A percentile compares a stretch with the other conserved stretches of the same genome.
phyloP scores from a whole-genome alignment of 768 basidiomycete genomes.

The Podaxis rugospora region DNA sequence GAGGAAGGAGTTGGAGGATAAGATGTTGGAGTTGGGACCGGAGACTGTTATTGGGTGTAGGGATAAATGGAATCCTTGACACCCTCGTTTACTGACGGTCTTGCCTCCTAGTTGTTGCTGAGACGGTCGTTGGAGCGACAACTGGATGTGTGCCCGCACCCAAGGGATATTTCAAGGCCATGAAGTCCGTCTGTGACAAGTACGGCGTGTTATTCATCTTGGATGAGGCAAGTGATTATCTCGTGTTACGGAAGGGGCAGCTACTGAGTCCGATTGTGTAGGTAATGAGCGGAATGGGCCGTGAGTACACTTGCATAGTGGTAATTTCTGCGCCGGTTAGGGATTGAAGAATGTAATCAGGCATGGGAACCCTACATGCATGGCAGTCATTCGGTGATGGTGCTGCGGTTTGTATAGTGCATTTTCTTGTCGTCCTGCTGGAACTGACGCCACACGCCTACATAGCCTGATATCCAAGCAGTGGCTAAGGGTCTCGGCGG shows the following conservation, averaged over 20 bases:
- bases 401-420: constrained; percentile 34
- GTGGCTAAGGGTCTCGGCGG: constrained; percentile 89
- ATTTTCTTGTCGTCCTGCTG: background rate
- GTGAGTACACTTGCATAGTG: constrained; percentile 36
- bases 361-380: constrained; percentile 83
- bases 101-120: constrained; percentile 60
- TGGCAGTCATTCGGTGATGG: constrained; percentile 85
- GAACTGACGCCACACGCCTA: background rate
- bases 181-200: constrained; percentile 80
- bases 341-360: constrained; percentile 27
- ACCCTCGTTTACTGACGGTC: background rate
- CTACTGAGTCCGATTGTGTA: constrained; percentile 14
- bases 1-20: constrained; percentile 77
- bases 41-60: constrained; percentile 79
- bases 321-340: background rate
- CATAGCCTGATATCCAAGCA: constrained; percentile 78
- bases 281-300: constrained; percentile 89
- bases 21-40: constrained; percentile 78
- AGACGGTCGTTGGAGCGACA: constrained; percentile 85
- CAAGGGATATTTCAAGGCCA: constrained; percentile 81
- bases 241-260: background rate
- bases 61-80: background rate
- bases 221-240: constrained; percentile 57
- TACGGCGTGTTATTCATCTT: constrained; percentile 77
- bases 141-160: constrained; percentile 74